These are phyloP conservation scores for Sporisorium sorghi DNA, from an alignment of 1,284 basidiomycete species.

Conservation along the genomic window DNA sequence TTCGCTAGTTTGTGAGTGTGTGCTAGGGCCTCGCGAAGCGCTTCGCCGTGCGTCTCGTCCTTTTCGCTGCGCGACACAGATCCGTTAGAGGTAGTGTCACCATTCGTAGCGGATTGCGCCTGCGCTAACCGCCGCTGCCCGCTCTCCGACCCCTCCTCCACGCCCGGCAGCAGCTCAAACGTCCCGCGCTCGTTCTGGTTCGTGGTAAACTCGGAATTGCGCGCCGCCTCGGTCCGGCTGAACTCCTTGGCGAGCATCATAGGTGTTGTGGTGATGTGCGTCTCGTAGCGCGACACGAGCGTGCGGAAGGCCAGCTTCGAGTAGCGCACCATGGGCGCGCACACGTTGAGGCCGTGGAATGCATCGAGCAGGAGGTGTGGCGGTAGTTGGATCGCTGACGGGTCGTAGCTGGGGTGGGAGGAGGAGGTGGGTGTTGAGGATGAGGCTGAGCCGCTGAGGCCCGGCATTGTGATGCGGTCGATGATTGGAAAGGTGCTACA, in stretches of 20 bases:
- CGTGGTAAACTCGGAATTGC: slow-evolving; percentile 74
- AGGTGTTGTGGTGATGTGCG: slow-evolving; percentile 75
- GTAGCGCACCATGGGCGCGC: slow-evolving; percentile 74
- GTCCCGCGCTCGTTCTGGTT: slow-evolving; percentile 72
- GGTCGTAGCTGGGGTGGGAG: slow-evolving; percentile 35
- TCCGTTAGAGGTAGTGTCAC: no score
- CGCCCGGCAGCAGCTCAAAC: slow-evolving; percentile 70
- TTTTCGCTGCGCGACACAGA: not conserved
- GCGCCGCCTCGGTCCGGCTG: slow-evolving; percentile 73
- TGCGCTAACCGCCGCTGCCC: slow-evolving; percentile 14
- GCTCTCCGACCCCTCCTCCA: slow-evolving; percentile 51
- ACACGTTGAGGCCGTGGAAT: slow-evolving; percentile 55
- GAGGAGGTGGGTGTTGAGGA: no score
- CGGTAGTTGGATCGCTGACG: slow-evolving; percentile 26
- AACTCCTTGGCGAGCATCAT: slow-evolving; percentile 76
- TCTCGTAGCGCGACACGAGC: slow-evolving; percentile 74
- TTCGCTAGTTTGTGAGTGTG: slow-evolving; percentile 7
- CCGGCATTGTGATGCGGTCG: slow-evolving; percentile 2
- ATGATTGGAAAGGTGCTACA: not conserved
- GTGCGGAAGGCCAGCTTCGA: slow-evolving; percentile 75
- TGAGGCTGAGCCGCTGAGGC: not conserved
- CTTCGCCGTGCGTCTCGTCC: slow-evolving; percentile 16
- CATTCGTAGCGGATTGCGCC: not conserved
- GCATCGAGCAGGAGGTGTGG: slow-evolving; percentile 56
- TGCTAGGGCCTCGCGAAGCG: slow-evolving; percentile 21